Evolutionary conservation across 2,329 filamentous ascomycete species (phyloP).

Genomic region (Escovopsis weberi): DNA sequence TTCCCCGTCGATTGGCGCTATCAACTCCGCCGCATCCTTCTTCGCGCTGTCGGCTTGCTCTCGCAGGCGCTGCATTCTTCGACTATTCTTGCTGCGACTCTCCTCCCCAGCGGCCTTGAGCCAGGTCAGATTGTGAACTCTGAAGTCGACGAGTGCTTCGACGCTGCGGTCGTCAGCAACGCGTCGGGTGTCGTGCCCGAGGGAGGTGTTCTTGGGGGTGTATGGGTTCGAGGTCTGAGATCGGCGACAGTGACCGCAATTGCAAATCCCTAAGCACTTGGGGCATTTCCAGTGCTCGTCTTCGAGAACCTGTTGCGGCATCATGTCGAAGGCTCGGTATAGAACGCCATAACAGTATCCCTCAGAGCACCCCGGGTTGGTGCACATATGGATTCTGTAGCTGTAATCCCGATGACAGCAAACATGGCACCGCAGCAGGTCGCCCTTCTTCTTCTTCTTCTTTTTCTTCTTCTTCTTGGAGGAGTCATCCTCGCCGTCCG

Average conservation of each 20-base stretch:
- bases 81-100: constrained; percentile 40
- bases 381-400: constrained; percentile 77
- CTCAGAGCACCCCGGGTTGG: constrained; percentile 50
- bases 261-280: constrained; percentile 73
- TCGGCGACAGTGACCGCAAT: constrained; percentile 65
- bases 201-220: constrained; percentile 69
- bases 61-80: constrained; percentile 40
- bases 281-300: constrained; percentile 78
- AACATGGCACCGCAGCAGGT: constrained; percentile 58
- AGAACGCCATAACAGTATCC: constrained; percentile 89
- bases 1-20: constrained; percentile 28
- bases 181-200: constrained; percentile 82
- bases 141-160: constrained; percentile 82
- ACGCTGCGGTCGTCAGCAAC: constrained; percentile 85
- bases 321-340: constrained; percentile 80
- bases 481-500: constrained; percentile 46
- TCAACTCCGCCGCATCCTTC: background rate
- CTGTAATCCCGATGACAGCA: constrained; percentile 66
- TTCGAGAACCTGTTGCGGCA: constrained; percentile 72
- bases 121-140: constrained; percentile 77
- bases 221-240: constrained; percentile 57
- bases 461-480: constrained; percentile 43
- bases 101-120: constrained; percentile 47
- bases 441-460: constrained; percentile 37
- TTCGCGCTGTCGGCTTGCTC: constrained; percentile 44